These are phyloP conservation scores for Terana coerulea DNA, from an alignment of 768 basidiomycete genomes.

Conservation along the genomic window DNA sequence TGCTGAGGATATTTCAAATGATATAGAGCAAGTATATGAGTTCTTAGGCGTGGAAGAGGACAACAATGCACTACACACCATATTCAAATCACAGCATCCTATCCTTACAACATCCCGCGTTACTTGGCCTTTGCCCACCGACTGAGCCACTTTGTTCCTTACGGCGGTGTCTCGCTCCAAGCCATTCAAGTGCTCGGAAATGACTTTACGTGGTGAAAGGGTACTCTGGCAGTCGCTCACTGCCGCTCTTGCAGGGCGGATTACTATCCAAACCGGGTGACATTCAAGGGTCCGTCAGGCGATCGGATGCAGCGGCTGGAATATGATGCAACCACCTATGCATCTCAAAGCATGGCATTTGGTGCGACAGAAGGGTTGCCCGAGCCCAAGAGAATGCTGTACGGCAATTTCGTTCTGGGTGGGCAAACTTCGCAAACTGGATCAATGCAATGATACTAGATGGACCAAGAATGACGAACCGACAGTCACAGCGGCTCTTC, in stretches of 20 bases:
- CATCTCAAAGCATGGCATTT: conserved; percentile 5
- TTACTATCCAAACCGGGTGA: conserved; percentile 3
- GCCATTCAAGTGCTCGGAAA: not conserved
- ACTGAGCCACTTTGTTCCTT: not conserved
- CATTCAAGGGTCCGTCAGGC: not conserved
- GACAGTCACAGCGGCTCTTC: not conserved
- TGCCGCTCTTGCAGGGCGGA: not conserved
- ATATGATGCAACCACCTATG: not conserved
- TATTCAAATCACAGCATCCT: not conserved
- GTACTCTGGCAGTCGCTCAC: not conserved
- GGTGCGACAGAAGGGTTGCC: not conserved
- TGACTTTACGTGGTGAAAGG: not conserved
- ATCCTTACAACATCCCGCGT: not conserved
- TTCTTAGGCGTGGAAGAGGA: not conserved
- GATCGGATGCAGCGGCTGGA: not conserved
- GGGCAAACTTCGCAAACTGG: not conserved
- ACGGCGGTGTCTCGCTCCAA: not conserved
- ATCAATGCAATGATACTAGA: not conserved
- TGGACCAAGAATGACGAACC: not conserved
- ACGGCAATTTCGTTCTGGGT: not conserved
- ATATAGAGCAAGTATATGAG: not conserved
- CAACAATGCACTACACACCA: too few relatives aligned
- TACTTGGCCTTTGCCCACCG: not conserved
- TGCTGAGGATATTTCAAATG: not conserved
- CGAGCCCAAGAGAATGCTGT: not conserved